phyloP scores from a whole-genome alignment of 495 filamentous ascomycete genomes.

The Corynascus novoguineensis region DNA sequence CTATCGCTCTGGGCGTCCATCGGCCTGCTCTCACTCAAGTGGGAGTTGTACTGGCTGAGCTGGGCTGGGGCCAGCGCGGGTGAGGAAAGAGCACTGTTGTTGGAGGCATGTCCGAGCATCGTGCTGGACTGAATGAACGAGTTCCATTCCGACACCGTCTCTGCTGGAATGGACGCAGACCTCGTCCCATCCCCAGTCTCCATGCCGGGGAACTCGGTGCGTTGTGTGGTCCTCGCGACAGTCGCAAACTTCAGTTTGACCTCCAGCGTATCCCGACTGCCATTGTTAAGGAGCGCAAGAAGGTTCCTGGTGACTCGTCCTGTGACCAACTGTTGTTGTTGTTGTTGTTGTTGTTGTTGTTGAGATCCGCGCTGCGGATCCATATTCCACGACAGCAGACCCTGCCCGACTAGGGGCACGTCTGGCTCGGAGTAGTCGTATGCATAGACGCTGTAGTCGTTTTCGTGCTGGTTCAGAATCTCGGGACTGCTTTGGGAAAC shows the following conservation, averaged over 20 bases:
- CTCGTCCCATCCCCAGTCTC: slow-evolving; percentile 22
- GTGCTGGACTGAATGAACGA: slow-evolving; percentile 42
- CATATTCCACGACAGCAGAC: slow-evolving; percentile 86
- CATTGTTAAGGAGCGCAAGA: slow-evolving; percentile 74
- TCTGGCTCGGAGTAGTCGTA: slow-evolving; percentile 95
- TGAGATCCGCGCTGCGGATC: slow-evolving; percentile 46
- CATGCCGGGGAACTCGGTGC: slow-evolving; percentile 32
- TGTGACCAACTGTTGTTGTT: slow-evolving; percentile 66
- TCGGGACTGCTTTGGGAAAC: slow-evolving; percentile 76
- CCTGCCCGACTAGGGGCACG: slow-evolving; percentile 87
- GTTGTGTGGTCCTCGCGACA: slow-evolving; percentile 62
- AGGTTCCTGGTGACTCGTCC: slow-evolving; percentile 84
- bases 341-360: slow-evolving; percentile 52
- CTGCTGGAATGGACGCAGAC: slow-evolving; percentile 33
- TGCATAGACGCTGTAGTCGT: slow-evolving; percentile 94
- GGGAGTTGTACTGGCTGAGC: slow-evolving; percentile 15
- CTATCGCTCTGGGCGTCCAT: slow-evolving; percentile 21
- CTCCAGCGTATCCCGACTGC: slow-evolving; percentile 83
- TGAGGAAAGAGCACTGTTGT: slow-evolving; percentile 25
- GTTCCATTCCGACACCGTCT: slow-evolving; percentile 45
- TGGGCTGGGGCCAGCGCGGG: slow-evolving; percentile 28
- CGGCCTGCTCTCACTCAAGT: slow-evolving; percentile 13
- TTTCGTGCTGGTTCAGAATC: slow-evolving; percentile 72
- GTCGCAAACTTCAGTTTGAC: slow-evolving; percentile 86
- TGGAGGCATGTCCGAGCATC: slow-evolving; percentile 30